Evolutionary conservation across 495 filamentous ascomycete genomes (phyloP).

Genomic region (Podospora tetraspora): DNA sequence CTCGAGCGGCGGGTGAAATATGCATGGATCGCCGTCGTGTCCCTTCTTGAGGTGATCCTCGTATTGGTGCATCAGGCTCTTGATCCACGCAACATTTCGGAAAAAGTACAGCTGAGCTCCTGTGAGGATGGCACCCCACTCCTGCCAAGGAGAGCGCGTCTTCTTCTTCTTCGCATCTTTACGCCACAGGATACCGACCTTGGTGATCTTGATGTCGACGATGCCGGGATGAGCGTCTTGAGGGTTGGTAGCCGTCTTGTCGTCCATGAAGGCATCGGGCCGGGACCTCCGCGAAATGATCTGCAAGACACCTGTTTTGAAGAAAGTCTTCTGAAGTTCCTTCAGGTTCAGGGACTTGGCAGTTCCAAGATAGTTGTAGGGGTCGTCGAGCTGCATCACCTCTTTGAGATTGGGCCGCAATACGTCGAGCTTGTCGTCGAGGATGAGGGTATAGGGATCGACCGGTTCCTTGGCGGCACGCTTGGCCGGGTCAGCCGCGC

Average conservation of each 20-base stretch:
- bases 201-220: conserved; percentile 95
- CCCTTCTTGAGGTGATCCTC: conserved; percentile 70
- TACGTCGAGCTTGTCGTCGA: conserved; percentile 78
- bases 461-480: conserved; percentile 73
- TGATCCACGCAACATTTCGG: conserved; percentile 87
- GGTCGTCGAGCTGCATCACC: conserved; percentile 86
- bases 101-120: conserved; percentile 96
- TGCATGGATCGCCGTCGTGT: conserved; percentile 61
- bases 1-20: conserved; percentile 83
- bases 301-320: conserved; percentile 83
- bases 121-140: conserved; percentile 95
- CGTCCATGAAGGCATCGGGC: conserved; percentile 89
- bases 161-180: conserved; percentile 95
- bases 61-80: conserved; percentile 78
- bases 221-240: conserved; percentile 85
- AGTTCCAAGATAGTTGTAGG: conserved; percentile 80
- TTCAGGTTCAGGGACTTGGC: conserved; percentile 66
- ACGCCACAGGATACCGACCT: conserved; percentile 91
- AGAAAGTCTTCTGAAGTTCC: conserved; percentile 78
- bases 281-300: conserved; percentile 89
- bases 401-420: conserved; percentile 82
- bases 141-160: conserved; percentile 92
- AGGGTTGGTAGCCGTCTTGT: conserved; percentile 75
- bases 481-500: conserved; percentile 56
- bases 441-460: conserved; percentile 89